Conservation (phyloP, 768 basidiomycete species). For the Mycena sanguinolenta region DNA sequence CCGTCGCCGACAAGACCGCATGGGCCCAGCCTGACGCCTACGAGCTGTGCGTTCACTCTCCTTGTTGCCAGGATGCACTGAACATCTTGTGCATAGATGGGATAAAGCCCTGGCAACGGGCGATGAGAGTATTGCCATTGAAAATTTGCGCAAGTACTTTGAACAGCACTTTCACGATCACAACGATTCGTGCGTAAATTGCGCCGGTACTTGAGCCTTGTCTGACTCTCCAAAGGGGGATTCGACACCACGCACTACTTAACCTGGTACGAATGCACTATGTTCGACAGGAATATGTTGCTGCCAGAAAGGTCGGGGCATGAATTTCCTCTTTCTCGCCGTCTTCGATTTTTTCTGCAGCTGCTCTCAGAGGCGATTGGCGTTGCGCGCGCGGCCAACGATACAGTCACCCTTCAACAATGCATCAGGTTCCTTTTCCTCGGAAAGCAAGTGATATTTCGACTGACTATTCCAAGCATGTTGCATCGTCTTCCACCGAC, state of each 20-base stretch:
- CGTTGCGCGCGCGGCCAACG: constrained; percentile 80
- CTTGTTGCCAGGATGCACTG: constrained; percentile 6
- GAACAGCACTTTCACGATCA: constrained; percentile 88
- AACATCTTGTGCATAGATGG: constrained; percentile 61
- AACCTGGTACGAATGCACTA: constrained; percentile 87
- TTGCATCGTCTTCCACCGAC: constrained; percentile 76
- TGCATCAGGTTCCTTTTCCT: constrained; percentile 72
- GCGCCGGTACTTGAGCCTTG: neutral
- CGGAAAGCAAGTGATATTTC: constrained; percentile 7
- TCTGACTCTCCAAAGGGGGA: constrained; percentile 60
- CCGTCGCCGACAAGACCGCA: constrained; percentile 72
- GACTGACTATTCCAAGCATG: constrained; percentile 60
- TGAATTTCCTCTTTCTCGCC: neutral
- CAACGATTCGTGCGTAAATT: constrained; percentile 78
- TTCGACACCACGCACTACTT: constrained; percentile 85
- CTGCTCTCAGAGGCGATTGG: constrained; percentile 82
- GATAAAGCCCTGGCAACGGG: constrained; percentile 74
- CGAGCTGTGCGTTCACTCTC: constrained; percentile 61
- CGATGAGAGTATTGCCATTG: constrained; percentile 77
- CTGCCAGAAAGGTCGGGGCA: constrained; percentile 64
- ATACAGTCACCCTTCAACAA: constrained; percentile 80
- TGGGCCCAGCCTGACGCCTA: constrained; percentile 76
- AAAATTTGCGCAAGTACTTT: constrained; percentile 83
- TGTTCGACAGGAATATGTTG: constrained; percentile 72
- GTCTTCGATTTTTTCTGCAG: constrained; percentile 51